Percentiles rank a stretch among this genome's conserved stretches.
Conservation (phyloP, 208 protist genomes). For the Acanthamoeba rhysodes region DNA sequence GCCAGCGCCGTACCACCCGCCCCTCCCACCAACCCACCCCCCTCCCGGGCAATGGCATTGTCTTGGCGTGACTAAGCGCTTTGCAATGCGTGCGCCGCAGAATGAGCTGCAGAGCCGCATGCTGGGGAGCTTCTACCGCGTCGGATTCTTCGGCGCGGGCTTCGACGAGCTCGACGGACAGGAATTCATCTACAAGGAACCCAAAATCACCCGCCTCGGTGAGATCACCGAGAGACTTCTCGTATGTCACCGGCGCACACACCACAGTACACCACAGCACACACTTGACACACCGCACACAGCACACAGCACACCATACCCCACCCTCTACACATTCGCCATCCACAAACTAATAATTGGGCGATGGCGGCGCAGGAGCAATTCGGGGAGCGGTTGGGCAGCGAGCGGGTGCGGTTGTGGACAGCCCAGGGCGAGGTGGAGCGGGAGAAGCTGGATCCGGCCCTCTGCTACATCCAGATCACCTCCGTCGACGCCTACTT, state of each 20-base stretch:
- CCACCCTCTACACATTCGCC: no score
- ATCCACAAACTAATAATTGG: no score
- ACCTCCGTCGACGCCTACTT: slow-evolving; percentile 58
- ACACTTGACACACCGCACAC: not conserved
- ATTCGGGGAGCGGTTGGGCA: not conserved
- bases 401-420: slow-evolving; percentile 19
- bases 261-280: not conserved
- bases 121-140: slow-evolving; percentile 86
- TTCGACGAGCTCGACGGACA: slow-evolving; percentile 81
- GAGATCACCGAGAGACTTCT: slow-evolving; percentile 79
- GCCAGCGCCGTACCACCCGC: slow-evolving; percentile 12
- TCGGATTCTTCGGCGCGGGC: slow-evolving; percentile 83
- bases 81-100: not conserved
- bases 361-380: not conserved
- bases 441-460: not conserved
- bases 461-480: slow-evolving; percentile 66
- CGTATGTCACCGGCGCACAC: not conserved
- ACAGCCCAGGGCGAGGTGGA: not conserved
- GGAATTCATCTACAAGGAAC: slow-evolving; percentile 89
- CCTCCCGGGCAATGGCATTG: not conserved
- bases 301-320: not conserved
- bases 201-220: slow-evolving; percentile 84
- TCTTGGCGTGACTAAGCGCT: no score
- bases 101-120: slow-evolving; percentile 77
- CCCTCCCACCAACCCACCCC: not conserved